Evolutionary conservation across 2,329 filamentous ascomycete genomes (phyloP), one percentile per base, ranked within the genome.

Genomic region (Colletotrichum gloeosporioides): DNA sequence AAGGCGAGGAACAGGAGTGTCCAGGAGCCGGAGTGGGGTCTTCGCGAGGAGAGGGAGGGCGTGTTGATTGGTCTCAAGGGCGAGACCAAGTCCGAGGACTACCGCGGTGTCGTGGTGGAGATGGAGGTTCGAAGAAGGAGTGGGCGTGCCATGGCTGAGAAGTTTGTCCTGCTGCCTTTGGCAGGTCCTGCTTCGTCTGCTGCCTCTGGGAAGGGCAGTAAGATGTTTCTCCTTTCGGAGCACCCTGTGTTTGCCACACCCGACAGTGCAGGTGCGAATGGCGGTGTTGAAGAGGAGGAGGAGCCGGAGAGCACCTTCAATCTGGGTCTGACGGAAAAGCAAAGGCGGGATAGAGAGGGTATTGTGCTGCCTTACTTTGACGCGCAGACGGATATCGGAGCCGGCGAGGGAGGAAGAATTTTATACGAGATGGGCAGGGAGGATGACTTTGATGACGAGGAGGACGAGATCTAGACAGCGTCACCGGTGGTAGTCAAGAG

Each of bases 291-390:
- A 0, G 86, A 81, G 2, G 89, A 83, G 2, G 90, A 90, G 31
- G 88, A 92, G 75, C 90, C 91, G 6, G 91, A 92, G 80, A 94
- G 94, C 12, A 98, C 96, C 0, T 99, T 99, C 82, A 94, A 94
- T 78, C 86, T 99, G 6, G 93, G 94, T 0, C 87, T 99, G 75
- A 99, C 96, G 22, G 96, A 98, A 75, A 96, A 97, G 87, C 97
- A 99, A 87, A 91, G 94, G 80, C 89, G 90, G 78, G 96, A 98
- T 67, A 89, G 97, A 31, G 96, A 98, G 81, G 95, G 94, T 0
- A 95, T 99, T 10, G 95, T 99, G 55, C 84, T 99, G 84, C 97
- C 97, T 18, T 99, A 99, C 84, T 98, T 98, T 85, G 97, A 99
- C 87, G 97, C 97, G 29, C 97, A 99, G 89, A 95, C 92, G 69